phyloP scores from a whole-genome alignment of 257 asterid species.

The Solanum phureja region DNA sequence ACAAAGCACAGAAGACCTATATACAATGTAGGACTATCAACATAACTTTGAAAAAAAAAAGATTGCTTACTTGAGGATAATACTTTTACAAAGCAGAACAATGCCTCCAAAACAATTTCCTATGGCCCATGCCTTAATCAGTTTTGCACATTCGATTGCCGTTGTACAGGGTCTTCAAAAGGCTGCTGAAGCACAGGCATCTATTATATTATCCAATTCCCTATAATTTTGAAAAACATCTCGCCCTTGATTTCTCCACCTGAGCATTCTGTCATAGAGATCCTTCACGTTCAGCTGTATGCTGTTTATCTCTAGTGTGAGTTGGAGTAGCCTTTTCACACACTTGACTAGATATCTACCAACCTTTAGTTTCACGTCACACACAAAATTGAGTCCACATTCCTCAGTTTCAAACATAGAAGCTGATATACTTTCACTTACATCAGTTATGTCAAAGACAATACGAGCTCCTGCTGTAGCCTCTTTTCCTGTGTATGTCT shows the following conservation, averaged over 20 bases:
- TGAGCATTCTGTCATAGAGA: conserved; percentile 33
- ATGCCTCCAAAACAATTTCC: neutral
- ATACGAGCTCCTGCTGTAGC: conserved; percentile 54
- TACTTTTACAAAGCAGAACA: neutral
- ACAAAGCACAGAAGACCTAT: neutral
- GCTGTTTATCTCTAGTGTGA: conserved; percentile 16
- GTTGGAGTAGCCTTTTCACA: conserved; percentile 39
- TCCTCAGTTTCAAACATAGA: conserved; percentile 56
- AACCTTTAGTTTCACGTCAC: conserved; percentile 37
- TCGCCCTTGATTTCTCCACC: conserved; percentile 54
- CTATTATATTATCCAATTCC: conserved; percentile 34
- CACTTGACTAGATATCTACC: conserved; percentile 45
- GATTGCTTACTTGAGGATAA: neutral
- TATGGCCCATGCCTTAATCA: neutral
- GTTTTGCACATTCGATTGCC: neutral
- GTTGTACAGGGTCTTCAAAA: neutral
- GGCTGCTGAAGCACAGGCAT: conserved; percentile 16
- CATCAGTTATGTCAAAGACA: conserved; percentile 52
- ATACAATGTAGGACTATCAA: neutral
- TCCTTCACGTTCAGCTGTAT: conserved; percentile 29
- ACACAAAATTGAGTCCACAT: conserved; percentile 26
- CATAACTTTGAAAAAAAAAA: neutral
- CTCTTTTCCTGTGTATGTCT: conserved; percentile 31
- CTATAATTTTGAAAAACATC: conserved; percentile 26
- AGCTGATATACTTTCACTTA: conserved; percentile 25